These are phyloP conservation scores for Chrysoporthe cubensis DNA, from an alignment of 2,329 filamentous ascomycete species.

Conservation along the genomic window DNA sequence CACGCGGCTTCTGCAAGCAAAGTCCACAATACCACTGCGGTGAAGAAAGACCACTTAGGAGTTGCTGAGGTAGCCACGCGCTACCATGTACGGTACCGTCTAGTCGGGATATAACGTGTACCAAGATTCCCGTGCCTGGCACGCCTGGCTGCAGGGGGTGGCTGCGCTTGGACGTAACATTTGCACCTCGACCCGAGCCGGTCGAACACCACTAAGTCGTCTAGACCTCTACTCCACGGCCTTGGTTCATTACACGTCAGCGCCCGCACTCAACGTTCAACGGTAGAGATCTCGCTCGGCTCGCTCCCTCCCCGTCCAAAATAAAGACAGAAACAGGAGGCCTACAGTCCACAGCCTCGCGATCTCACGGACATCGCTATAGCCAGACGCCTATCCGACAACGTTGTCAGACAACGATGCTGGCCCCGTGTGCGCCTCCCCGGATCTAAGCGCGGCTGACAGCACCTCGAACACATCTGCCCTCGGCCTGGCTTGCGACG, in stretches of 20 bases:
- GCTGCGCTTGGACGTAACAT: constrained; percentile 13
- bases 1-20: not conserved
- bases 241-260: constrained; percentile 21
- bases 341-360: not conserved
- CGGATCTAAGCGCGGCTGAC: constrained; percentile 27
- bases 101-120: constrained; percentile 5
- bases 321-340: not conserved
- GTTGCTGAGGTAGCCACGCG: not conserved
- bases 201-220: not conserved
- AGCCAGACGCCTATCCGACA: not conserved
- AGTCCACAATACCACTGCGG: not conserved
- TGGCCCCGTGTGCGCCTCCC: constrained; percentile 9
- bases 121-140: not conserved
- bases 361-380: not conserved
- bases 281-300: constrained; percentile 1
- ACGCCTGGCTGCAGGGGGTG: constrained; percentile 1
- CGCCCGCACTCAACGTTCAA: constrained; percentile 18
- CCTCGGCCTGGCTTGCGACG: constrained; percentile 17
- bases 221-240: not conserved
- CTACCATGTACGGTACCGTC: not conserved
- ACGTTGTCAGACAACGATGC: constrained; percentile 21
- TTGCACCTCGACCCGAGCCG: constrained; percentile 8
- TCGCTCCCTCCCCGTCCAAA: not conserved
- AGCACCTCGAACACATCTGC: constrained; percentile 17
- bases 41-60: not conserved